phyloP scores from a whole-genome alignment of 148 eudicot species.

The Vaccinium macrocarpon region DNA sequence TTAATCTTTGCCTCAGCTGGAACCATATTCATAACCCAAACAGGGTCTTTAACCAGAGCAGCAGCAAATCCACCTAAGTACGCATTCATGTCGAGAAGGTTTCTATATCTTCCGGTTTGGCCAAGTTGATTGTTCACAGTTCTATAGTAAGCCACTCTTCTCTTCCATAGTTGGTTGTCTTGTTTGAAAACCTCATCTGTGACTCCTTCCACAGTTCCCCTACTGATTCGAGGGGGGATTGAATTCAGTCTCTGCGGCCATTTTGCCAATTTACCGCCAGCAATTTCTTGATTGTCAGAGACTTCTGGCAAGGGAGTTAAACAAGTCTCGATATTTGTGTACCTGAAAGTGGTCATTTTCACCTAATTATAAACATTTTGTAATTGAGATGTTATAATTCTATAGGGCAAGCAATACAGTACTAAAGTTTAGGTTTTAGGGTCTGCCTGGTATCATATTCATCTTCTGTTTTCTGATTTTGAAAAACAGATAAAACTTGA shows the following conservation, averaged over 20 bases:
- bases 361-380: neutral
- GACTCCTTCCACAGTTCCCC: conserved; percentile 44
- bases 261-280: conserved; percentile 61
- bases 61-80: conserved; percentile 84
- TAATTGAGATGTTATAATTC: neutral
- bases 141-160: conserved; percentile 64
- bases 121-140: conserved; percentile 66
- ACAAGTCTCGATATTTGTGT: conserved; percentile 66
- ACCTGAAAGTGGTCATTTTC: conserved; percentile 39
- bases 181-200: conserved; percentile 47
- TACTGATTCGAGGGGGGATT: conserved; percentile 66
- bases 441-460: neutral
- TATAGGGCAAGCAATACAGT: neutral
- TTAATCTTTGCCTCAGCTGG: conserved; percentile 63
- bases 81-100: conserved; percentile 83
- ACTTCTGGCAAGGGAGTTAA: conserved; percentile 61
- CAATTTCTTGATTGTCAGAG: conserved; percentile 31
- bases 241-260: conserved; percentile 69
- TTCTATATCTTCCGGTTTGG: conserved; percentile 61
- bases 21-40: conserved; percentile 84
- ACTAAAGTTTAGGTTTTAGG: neutral
- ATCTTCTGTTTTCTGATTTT: neutral
- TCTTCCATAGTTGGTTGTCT: conserved; percentile 53
- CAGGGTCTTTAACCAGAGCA: conserved; percentile 51
- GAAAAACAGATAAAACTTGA: neutral